Conservation (phyloP, 1,139 yeast genomes). For the Pichia cactophila region DNA sequence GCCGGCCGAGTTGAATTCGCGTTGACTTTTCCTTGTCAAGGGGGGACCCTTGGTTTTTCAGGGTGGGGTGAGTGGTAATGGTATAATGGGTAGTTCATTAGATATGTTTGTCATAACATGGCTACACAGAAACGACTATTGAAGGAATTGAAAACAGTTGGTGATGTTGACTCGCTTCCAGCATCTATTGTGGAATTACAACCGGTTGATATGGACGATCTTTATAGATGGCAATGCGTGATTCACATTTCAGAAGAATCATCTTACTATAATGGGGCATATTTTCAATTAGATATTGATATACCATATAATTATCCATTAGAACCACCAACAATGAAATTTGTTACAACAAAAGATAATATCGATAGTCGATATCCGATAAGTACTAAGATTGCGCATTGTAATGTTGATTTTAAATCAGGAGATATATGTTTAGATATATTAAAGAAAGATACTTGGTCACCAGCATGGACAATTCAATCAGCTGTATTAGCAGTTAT, state of each 20-base stretch:
- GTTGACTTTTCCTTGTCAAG: not conserved
- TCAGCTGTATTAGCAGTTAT: conserved; percentile 67
- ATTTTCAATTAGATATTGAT: conserved; percentile 32
- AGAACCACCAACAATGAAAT: conserved; percentile 58
- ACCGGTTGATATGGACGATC: conserved; percentile 32
- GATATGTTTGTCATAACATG: not conserved
- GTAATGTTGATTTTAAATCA: conserved; percentile 58
- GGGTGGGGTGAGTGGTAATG: too few relatives aligned
- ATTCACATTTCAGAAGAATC: conserved; percentile 44
- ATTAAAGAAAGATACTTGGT: conserved; percentile 56
- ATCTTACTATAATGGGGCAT: conserved; percentile 44
- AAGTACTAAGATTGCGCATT: conserved; percentile 53
- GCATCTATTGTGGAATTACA: conserved; percentile 2
- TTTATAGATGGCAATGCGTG: conserved; percentile 53
- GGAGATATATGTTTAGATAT: conserved; percentile 88
- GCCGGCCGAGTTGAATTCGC: not conserved
- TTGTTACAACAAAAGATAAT: conserved; percentile 22
- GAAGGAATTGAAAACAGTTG: conserved; percentile 34
- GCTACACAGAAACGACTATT: conserved; percentile 32
- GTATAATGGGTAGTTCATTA: too few relatives aligned
- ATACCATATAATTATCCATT: conserved; percentile 46
- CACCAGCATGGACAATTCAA: conserved; percentile 81
- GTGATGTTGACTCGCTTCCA: not conserved
- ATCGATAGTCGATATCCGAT: not conserved
- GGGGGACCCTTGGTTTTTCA: not conserved